Conservation (phyloP, 2,329 filamentous ascomycete genomes). For the Geosmithia flava region DNA sequence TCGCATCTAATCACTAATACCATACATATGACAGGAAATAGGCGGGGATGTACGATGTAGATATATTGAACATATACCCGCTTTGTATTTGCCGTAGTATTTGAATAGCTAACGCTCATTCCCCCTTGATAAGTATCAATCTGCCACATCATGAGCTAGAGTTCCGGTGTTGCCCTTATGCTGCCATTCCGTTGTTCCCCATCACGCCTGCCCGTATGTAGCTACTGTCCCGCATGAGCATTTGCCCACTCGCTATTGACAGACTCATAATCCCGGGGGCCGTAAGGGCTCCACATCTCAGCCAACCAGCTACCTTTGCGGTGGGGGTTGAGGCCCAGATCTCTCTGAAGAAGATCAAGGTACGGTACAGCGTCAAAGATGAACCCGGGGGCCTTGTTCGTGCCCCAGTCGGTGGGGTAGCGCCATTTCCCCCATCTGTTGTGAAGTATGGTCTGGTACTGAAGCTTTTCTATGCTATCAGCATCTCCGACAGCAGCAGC, state of each 20-base stretch:
- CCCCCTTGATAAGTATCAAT: too few relatives aligned
- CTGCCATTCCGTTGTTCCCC: too few relatives aligned
- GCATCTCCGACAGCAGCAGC: background rate
- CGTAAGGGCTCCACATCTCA: constrained; percentile 1
- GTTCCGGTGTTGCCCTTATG: too few relatives aligned
- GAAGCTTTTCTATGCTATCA: constrained; percentile 20
- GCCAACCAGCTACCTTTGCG: background rate
- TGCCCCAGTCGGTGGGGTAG: constrained; percentile 53
- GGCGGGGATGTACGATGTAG: too few relatives aligned
- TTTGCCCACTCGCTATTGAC: constrained; percentile 2
- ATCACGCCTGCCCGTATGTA: too few relatives aligned
- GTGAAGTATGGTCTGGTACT: constrained; percentile 48
- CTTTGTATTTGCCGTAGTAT: too few relatives aligned
- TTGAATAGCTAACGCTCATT: too few relatives aligned
- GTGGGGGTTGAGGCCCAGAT: constrained; percentile 42
- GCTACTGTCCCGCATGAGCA: too few relatives aligned
- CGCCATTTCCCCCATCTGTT: constrained; percentile 58
- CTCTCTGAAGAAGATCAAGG: constrained; percentile 41
- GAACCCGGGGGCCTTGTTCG: constrained; percentile 45
- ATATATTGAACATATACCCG: too few relatives aligned
- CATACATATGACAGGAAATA: too few relatives aligned
- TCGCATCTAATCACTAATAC: too few relatives aligned
- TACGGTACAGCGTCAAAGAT: constrained; percentile 45
- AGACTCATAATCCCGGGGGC: background rate
- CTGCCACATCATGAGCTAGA: too few relatives aligned